These are phyloP conservation scores for Colletotrichum sp. DNA, from an alignment of 2,329 filamentous ascomycete species.

Conservation along the genomic window DNA sequence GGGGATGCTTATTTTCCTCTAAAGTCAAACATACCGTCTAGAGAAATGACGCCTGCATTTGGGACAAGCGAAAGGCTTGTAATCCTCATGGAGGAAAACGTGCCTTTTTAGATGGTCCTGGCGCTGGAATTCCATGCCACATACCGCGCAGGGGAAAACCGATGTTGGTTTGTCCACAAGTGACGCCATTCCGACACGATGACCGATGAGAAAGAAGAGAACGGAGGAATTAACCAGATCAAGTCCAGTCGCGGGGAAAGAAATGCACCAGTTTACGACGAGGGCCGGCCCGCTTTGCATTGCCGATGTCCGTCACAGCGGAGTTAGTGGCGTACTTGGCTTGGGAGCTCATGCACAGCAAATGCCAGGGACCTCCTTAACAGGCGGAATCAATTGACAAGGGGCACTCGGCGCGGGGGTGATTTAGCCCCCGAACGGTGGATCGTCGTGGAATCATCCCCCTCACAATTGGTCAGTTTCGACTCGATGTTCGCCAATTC, in stretches of 20 bases:
- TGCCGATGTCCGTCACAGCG: background rate
- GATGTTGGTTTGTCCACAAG: background rate
- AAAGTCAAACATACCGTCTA: background rate
- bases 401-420: background rate
- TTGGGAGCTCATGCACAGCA: background rate
- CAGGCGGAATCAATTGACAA: background rate
- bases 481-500: background rate
- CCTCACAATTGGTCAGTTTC: background rate
- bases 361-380: background rate
- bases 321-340: background rate
- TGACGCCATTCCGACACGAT: background rate
- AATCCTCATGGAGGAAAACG: background rate
- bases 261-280: background rate
- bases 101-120: background rate
- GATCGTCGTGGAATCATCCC: background rate
- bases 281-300: background rate
- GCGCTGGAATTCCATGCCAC: background rate
- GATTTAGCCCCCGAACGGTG: background rate
- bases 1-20: background rate
- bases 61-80: background rate
- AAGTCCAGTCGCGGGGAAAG: background rate
- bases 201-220: background rate
- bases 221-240: background rate
- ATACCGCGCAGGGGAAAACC: background rate
- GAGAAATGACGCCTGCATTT: background rate